These are phyloP conservation scores for Mucor plumbeus DNA, from an alignment of 371 early-diverging fungal species.

Conservation along the genomic window DNA sequence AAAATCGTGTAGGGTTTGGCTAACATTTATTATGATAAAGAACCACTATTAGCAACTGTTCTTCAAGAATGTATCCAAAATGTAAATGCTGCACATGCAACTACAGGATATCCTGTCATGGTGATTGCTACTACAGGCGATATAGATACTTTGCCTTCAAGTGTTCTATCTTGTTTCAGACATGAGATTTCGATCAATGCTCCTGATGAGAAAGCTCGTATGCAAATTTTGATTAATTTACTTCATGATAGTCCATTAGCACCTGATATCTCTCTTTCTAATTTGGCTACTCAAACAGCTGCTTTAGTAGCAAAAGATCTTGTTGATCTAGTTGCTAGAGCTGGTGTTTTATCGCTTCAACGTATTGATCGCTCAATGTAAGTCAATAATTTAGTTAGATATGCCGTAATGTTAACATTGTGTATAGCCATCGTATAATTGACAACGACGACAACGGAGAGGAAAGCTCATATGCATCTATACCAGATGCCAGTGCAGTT, in stretches of 20 bases:
- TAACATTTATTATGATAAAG: background rate
- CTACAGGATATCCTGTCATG: constrained; percentile 74
- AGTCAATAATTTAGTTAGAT: constrained; percentile 10
- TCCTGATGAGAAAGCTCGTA: constrained; percentile 74
- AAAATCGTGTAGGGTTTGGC: background rate
- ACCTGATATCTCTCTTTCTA: constrained; percentile 74
- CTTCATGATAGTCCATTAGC: constrained; percentile 62
- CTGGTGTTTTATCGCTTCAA: constrained; percentile 72
- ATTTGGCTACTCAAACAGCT: constrained; percentile 90
- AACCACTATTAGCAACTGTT: constrained; percentile 72
- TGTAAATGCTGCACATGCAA: constrained; percentile 54
- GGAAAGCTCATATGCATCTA: background rate
- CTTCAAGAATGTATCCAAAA: constrained; percentile 72
- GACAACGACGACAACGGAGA: constrained; percentile 17
- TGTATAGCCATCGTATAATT: constrained; percentile 13
- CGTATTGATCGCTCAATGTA: constrained; percentile 66
- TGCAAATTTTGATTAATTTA: constrained; percentile 64
- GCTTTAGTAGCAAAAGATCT: constrained; percentile 90
- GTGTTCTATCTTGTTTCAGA: constrained; percentile 72
- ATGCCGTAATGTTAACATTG: background rate
- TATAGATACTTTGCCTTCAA: constrained; percentile 76
- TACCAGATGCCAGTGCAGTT: constrained; percentile 9
- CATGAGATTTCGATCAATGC: constrained; percentile 78
- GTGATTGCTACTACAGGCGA: constrained; percentile 81
- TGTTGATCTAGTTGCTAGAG: constrained; percentile 73